phyloP scores from a whole-genome alignment of 345 rosid genomes.

The Trapa bicornis region DNA sequence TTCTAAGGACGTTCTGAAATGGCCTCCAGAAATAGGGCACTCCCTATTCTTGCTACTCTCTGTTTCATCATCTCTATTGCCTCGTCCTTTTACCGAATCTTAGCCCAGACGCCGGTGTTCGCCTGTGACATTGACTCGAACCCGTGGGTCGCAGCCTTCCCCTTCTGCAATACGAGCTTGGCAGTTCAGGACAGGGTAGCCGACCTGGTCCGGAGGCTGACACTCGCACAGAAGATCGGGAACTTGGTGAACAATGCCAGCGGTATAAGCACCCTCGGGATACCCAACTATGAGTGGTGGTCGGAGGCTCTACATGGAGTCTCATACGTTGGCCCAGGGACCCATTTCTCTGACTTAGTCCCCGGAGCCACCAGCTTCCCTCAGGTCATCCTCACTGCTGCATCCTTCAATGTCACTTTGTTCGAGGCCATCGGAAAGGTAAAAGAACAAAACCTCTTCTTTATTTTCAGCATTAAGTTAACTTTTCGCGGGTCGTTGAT shows the following conservation, averaged over 20 bases:
- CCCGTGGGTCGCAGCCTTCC: slow-evolving; percentile 33
- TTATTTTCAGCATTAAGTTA: too few species aligned
- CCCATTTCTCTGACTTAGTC: slow-evolving; percentile 40
- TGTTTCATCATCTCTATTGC: slow-evolving; percentile 2
- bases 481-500: too few species aligned
- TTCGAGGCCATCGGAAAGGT: slow-evolving; percentile 90
- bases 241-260: slow-evolving; percentile 41
- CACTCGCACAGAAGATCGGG: slow-evolving; percentile 61
- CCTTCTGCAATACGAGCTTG: slow-evolving; percentile 46
- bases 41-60: slow-evolving; percentile 7
- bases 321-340: slow-evolving; percentile 70
- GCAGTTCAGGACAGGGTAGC: slow-evolving; percentile 39
- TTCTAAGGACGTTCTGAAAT: not conserved
- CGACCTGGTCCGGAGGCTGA: slow-evolving; percentile 63
- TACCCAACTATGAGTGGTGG: slow-evolving; percentile 92
- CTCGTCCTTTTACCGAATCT: slow-evolving; percentile 3
- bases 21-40: slow-evolving; percentile 19
- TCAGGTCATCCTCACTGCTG: slow-evolving; percentile 83
- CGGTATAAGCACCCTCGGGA: slow-evolving; percentile 58
- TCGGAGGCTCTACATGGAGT: slow-evolving; percentile 95
- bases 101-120: slow-evolving; percentile 42
- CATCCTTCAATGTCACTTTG: slow-evolving; percentile 73
- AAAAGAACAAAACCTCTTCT: not conserved
- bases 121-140: slow-evolving; percentile 55
- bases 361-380: slow-evolving; percentile 97